Percentiles rank a stretch among this genome's conserved stretches.
Conservation (phyloP, 495 filamentous ascomycete species). For the Aspergillus bertholletiae region DNA sequence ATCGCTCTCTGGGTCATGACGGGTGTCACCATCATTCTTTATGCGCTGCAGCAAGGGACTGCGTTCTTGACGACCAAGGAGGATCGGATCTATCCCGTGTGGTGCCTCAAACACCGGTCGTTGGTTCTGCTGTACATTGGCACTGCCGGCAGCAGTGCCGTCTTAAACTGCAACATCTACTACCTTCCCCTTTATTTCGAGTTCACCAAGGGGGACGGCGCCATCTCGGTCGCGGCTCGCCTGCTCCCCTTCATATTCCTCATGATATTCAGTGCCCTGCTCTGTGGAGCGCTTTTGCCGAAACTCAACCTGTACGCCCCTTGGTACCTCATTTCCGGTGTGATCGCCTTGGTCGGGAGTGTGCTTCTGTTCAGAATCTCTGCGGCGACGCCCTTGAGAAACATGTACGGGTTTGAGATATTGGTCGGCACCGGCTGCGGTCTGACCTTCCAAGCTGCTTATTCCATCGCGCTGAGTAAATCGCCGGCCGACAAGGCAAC, state of each 20-base stretch:
- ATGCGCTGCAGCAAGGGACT: constrained; percentile 2
- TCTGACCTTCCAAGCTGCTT: constrained; percentile 46
- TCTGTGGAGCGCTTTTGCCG: constrained; percentile 44
- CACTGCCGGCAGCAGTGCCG: constrained; percentile 22
- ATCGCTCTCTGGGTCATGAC: constrained; percentile 49
- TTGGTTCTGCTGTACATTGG: constrained; percentile 42
- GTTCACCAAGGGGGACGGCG: constrained; percentile 34
- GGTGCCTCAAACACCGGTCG: constrained; percentile 41
- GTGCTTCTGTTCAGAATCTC: constrained; percentile 45
- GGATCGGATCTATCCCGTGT: constrained; percentile 49
- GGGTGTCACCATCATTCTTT: constrained; percentile 40
- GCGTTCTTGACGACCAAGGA: constrained; percentile 36
- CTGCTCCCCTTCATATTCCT: constrained; percentile 24
- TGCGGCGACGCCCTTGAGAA: constrained; percentile 18
- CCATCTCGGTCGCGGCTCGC: constrained; percentile 33
- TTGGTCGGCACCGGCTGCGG: constrained; percentile 54
- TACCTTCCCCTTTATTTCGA: constrained; percentile 50
- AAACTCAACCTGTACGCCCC: constrained; percentile 50
- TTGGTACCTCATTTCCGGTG: constrained; percentile 49
- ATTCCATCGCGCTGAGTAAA: constrained; percentile 51
- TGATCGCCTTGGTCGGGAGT: constrained; percentile 43
- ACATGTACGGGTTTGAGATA: constrained; percentile 46
- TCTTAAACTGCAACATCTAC: constrained; percentile 39
- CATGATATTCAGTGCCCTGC: constrained; percentile 32
- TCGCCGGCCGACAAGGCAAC: constrained; percentile 34